These are phyloP conservation scores for Calocybe gangraenosa DNA, from an alignment of 768 basidiomycete genomes.

Conservation along the genomic window DNA sequence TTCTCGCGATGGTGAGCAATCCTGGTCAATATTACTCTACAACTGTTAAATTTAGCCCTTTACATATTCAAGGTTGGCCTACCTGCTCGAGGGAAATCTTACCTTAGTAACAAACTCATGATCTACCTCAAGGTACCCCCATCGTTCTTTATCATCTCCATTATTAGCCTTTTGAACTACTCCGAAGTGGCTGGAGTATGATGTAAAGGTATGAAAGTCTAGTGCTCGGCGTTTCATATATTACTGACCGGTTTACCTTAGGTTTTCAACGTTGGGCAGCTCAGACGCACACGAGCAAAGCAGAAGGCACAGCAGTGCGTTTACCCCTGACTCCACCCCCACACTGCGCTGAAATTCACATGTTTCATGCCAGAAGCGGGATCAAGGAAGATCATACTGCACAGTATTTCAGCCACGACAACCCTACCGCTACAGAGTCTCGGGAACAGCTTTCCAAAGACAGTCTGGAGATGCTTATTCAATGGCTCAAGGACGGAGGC, in stretches of 20 bases:
- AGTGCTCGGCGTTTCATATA: background rate
- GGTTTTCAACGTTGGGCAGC: conserved; percentile 98
- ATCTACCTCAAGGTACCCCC: conserved; percentile 82
- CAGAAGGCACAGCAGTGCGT: conserved; percentile 72
- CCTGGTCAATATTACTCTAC: background rate
- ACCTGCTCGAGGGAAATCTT: conserved; percentile 98
- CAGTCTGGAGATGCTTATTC: conserved; percentile 90
- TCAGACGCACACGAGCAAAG: conserved; percentile 81
- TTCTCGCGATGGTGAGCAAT: conserved; percentile 83
- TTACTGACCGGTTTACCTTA: conserved; percentile 33
- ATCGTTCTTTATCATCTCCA: conserved; percentile 1
- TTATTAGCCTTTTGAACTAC: conserved; percentile 10
- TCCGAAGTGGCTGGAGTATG: conserved; percentile 92
- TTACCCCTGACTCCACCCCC: background rate
- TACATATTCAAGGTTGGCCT: conserved; percentile 69
- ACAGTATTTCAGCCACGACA: conserved; percentile 84
- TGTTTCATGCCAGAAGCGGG: conserved; percentile 52
- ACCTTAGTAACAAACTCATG: conserved; percentile 96
- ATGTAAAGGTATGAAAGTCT: conserved; percentile 75
- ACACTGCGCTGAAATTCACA: conserved; percentile 2
- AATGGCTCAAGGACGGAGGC: conserved; percentile 92
- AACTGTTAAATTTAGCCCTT: too few relatives aligned
- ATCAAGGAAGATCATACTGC: conserved; percentile 90
- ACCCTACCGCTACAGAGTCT: conserved; percentile 67
- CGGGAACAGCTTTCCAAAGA: conserved; percentile 87